Evolutionary conservation across 2,329 filamentous ascomycete species (phyloP).

Genomic region (Xylaria sp.): DNA sequence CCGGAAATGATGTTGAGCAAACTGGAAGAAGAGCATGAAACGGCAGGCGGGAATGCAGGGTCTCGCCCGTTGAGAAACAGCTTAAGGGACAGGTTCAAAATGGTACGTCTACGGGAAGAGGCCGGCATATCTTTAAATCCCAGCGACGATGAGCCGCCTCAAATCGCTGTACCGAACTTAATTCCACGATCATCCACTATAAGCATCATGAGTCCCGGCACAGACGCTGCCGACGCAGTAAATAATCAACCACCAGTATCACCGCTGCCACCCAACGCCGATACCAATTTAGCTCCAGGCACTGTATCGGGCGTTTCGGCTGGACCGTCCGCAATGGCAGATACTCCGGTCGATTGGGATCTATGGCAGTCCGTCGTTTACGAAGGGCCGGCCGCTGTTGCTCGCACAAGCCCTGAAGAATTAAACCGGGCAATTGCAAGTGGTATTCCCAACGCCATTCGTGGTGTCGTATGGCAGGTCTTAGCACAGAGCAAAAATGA

Average conservation of each 20-base stretch:
- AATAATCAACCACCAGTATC: slow-evolving; percentile 52
- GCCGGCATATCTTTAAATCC: slow-evolving; percentile 64
- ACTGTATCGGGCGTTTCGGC: slow-evolving; percentile 85
- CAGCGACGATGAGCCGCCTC: slow-evolving; percentile 64
- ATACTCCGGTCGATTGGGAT: slow-evolving; percentile 95
- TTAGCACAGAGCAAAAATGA: slow-evolving; percentile 94
- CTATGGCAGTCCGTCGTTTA: slow-evolving; percentile 97
- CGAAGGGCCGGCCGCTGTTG: slow-evolving; percentile 88
- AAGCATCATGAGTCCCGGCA: slow-evolving; percentile 44
- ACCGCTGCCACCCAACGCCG: slow-evolving; percentile 71
- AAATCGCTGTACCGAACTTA: slow-evolving; percentile 49
- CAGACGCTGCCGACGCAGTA: slow-evolving; percentile 44
- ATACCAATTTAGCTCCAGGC: slow-evolving; percentile 80
- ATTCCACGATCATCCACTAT: slow-evolving; percentile 34
- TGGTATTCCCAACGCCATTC: slow-evolving; percentile 92
- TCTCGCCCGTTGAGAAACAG: slow-evolving; percentile 68
- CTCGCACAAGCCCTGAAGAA: slow-evolving; percentile 87
- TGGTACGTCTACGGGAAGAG: slow-evolving; percentile 80
- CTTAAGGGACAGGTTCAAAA: slow-evolving; percentile 81
- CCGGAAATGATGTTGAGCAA: slow-evolving; percentile 81
- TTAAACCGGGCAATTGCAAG: slow-evolving; percentile 90
- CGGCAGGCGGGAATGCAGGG: slow-evolving; percentile 55
- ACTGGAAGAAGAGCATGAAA: slow-evolving; percentile 77
- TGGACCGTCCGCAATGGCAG: slow-evolving; percentile 75
- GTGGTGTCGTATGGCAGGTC: slow-evolving; percentile 99